A percentile compares a stretch with the other conserved stretches of the same genome.
These are phyloP conservation scores for Ceratobasidium sp. DNA, from an alignment of 1,284 basidiomycete genomes.

Conservation along the genomic window DNA sequence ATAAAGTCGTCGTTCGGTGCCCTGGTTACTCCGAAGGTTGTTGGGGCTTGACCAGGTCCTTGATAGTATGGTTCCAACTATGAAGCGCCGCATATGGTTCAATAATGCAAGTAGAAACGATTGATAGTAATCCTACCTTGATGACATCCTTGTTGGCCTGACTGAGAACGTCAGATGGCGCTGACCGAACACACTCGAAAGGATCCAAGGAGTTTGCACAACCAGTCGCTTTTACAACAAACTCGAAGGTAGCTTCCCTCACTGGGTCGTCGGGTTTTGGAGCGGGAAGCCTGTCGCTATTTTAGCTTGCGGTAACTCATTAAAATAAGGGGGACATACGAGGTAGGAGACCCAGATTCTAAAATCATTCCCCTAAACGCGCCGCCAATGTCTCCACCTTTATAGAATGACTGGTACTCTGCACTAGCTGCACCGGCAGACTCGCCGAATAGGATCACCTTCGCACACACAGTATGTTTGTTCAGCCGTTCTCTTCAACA, in stretches of 20 bases:
- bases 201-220: conserved; percentile 13
- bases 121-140: background rate
- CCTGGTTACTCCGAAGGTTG: conserved; percentile 24
- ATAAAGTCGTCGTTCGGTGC: conserved; percentile 54
- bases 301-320: background rate
- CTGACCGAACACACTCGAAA: conserved; percentile 37
- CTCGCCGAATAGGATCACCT: conserved; percentile 49
- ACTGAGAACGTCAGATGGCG: conserved; percentile 13
- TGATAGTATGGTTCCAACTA: conserved; percentile 28
- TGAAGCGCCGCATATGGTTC: background rate
- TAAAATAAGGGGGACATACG: conserved; percentile 5
- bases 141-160: conserved; percentile 26
- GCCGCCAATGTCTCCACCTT: conserved; percentile 42
- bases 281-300: background rate
- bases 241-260: conserved; percentile 16
- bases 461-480: background rate
- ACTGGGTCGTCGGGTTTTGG: background rate
- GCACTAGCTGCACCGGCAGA: conserved; percentile 50
- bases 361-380: conserved; percentile 44
- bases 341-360: conserved; percentile 42
- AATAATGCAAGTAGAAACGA: background rate
- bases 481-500: background rate
- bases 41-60: conserved; percentile 3
- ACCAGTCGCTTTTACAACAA: conserved; percentile 33
- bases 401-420: conserved; percentile 46